Evolutionary conservation across 179 eudicot genomes (phyloP), one percentile per base, ranked within the genome.

Genomic region (Corrigiola litoralis): DNA sequence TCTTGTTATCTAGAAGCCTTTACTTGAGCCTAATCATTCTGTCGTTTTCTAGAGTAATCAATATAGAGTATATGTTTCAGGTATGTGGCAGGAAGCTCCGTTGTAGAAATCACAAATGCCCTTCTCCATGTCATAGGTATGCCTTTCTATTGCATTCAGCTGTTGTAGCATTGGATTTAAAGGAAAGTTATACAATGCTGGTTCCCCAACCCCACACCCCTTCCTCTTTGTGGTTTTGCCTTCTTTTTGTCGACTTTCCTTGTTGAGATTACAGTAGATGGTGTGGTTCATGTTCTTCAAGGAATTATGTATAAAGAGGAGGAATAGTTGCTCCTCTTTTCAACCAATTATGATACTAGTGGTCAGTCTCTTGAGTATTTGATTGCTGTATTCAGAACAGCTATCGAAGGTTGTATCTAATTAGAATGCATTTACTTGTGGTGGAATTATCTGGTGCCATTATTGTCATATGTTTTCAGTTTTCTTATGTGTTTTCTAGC

Each of bases 91-190:
- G 92, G 85, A 88, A 75, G 87, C 99, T 95, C 24, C 80, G 97
- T 14, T 95, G 99, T 77, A 78, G 80, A 74, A 95, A 95, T 73
- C 99, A 95, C 79, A 95, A 95, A 75, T 95, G 99, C 65, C 90
- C 96, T 55, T 72, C 99, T 61, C 99, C 99, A 40, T 95, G 99
- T 75, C 99, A 95, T 66, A 86, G 99, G 99, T 94, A 79, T 34
- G 61, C n/a, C 51, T 21, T 38, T 10, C 14, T 54, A 16, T 37
- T 27, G 32, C 24, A 12, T 34, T 23, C 24, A 31, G 59, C 17
- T 17, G 28, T 18, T 56, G 18, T 24, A 23, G 36, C n/a, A 17
- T 20, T 11, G 33, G 61, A 56, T 33, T 33, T 23, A 14, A 32
- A 17, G 17, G 11, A 44, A 29, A 31, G 54, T 24, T 33, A 27